Evolutionary conservation across 2,329 filamentous ascomycete species (phyloP), one percentile per base, ranked within the genome.

Genomic region (Sclerotinia spermophila): DNA sequence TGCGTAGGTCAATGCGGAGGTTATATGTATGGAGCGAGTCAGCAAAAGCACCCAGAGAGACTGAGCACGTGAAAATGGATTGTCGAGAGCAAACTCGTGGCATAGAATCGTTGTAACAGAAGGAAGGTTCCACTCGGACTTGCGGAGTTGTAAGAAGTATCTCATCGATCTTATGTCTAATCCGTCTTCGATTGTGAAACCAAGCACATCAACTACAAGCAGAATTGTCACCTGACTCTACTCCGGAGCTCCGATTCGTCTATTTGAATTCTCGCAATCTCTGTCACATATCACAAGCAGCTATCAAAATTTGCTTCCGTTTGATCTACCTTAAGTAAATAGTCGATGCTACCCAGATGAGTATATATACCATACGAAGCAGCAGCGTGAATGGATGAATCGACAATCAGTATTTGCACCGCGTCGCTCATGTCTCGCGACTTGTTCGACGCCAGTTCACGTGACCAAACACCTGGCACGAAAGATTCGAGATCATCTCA

Each of bases 201-300:
- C 35, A 51, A 13, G 35, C 30, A 64, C 30, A 64, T 38, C 21
- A 21, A 35, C 21, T 33, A 64, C 38, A 35, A 38, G 38, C 5
- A 40, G 24, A 27, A 11, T 19, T 65, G 27, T 53, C 45, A 40
- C 45, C 45, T 40, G 62, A 24, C 35, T 19, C 5, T 24, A 40
- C 45, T 65, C 45, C 62, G 61, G 33, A 40, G 15, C 62, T 65
- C 45, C 62, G 45, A 40, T 53, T 40, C 45, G 62, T 24, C 27
- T 53, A 53, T 62, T 13, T 8, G 15, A 30, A 33, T n/a, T 19
- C 42, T 42, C n/a, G 24, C n/a, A 45, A n/a, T 24, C 24, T 42
- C 33, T 19, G 33, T 51, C 33, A 65, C 33, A 51, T 48, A 64
- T 64, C 30, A 48, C 30, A 65, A 27, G 38, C 33, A 38, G 19